phyloP scores from a whole-genome alignment of 805 yeast species.

The Teunomyces panamensis region DNA sequence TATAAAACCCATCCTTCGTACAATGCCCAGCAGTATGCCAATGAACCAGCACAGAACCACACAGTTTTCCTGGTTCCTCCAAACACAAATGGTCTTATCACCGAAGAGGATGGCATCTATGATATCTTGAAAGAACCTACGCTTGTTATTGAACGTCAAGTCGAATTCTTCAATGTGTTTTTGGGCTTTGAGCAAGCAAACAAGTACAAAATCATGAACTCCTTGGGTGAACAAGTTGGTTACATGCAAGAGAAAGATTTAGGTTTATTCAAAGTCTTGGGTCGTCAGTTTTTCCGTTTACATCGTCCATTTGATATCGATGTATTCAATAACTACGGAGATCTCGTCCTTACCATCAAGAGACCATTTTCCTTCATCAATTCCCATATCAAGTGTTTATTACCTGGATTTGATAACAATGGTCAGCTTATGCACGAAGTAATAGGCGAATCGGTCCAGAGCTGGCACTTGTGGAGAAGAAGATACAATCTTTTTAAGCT shows the following conservation, averaged over 20 bases:
- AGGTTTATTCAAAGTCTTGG: slow-evolving; percentile 63
- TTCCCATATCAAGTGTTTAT: slow-evolving; percentile 72
- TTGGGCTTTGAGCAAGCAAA: slow-evolving; percentile 93
- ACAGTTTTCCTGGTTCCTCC: slow-evolving; percentile 36
- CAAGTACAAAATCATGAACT: slow-evolving; percentile 68
- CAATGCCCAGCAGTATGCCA: slow-evolving; percentile 16
- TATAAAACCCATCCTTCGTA: slow-evolving; percentile 28
- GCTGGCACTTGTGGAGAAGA: slow-evolving; percentile 95
- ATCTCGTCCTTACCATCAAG: slow-evolving; percentile 59
- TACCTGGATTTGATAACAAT: slow-evolving; percentile 50
- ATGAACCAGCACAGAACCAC: slow-evolving; percentile 28
- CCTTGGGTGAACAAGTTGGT: slow-evolving; percentile 72
- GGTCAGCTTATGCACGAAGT: slow-evolving; percentile 40
- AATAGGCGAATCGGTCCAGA: slow-evolving; percentile 85
- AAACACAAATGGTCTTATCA: slow-evolving; percentile 50
- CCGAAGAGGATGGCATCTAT: slow-evolving; percentile 57
- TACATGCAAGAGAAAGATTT: slow-evolving; percentile 78
- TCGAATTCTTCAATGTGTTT: slow-evolving; percentile 84
- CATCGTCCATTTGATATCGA: slow-evolving; percentile 86
- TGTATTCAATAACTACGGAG: slow-evolving; percentile 62
- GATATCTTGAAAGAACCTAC: slow-evolving; percentile 74
- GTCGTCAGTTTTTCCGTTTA: slow-evolving; percentile 77
- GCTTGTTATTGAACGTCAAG: slow-evolving; percentile 78
- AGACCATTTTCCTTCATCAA: slow-evolving; percentile 88
- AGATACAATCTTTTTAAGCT: slow-evolving; percentile 73